These are phyloP conservation scores for Nemania diffusa DNA, from an alignment of 2,329 filamentous ascomycete species.

Conservation along the genomic window DNA sequence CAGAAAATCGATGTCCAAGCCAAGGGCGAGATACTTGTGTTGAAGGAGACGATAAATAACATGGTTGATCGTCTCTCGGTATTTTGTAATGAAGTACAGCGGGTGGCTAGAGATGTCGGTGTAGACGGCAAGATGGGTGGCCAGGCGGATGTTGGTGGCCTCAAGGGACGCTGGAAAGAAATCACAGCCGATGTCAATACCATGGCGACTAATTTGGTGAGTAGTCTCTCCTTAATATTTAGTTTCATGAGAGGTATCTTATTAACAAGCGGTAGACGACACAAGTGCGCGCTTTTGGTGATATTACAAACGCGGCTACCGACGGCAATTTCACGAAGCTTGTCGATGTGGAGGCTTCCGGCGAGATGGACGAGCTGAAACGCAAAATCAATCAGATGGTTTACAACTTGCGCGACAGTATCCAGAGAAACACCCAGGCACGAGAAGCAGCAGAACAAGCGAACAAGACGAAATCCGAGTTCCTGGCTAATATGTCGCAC, in stretches of 20 bases:
- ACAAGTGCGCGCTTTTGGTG: conserved; percentile 96
- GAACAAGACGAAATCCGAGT: conserved; percentile 98
- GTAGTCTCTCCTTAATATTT: conserved; percentile 37
- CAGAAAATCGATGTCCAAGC: conserved; percentile 96
- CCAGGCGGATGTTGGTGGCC: conserved; percentile 91
- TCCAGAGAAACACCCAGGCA: conserved; percentile 94
- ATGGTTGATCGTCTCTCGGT: conserved; percentile 96
- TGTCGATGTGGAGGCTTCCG: conserved; percentile 95
- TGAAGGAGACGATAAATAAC: conserved; percentile 98
- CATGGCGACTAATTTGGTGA: conserved; percentile 76
- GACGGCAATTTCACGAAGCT: conserved; percentile 97
- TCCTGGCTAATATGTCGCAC: conserved; percentile 98
- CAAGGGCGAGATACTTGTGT: conserved; percentile 90
- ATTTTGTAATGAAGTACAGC: conserved; percentile 95
- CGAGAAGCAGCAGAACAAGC: conserved; percentile 95
- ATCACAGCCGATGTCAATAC: conserved; percentile 98
- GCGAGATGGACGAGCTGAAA: conserved; percentile 99
- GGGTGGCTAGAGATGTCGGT: conserved; percentile 94
- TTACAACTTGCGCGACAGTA: conserved; percentile 92
- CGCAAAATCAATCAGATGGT: conserved; percentile 99
- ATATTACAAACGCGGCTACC: conserved; percentile 97
- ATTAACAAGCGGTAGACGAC: conserved; percentile 72
- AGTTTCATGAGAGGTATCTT: background rate
- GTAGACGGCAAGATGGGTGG: conserved; percentile 99
- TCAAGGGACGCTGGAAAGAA: conserved; percentile 96